Evolutionary conservation across 208 protist species (phyloP).

Genomic region (Leishmania lainsoni): DNA sequence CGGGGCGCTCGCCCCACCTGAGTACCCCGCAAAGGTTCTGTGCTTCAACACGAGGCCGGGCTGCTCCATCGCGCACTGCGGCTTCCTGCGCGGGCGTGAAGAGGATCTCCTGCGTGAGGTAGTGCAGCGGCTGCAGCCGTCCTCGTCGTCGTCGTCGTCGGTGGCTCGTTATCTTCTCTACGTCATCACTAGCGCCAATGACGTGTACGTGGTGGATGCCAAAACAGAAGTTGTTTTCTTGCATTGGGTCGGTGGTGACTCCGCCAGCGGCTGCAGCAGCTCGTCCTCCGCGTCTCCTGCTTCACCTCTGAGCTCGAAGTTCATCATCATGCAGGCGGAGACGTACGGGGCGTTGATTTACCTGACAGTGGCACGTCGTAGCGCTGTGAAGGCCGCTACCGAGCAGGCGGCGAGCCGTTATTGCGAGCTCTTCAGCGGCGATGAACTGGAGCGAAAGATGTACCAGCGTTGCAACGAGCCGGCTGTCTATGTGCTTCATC

Average conservation of each 20-base stretch:
- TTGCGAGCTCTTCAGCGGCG: not conserved
- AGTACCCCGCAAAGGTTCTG: slow-evolving; percentile 31
- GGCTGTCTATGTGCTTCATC: slow-evolving; percentile 35
- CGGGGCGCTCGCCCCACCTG: slow-evolving; percentile 9
- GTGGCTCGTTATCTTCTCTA: slow-evolving; percentile 30
- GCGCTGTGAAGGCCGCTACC: not conserved
- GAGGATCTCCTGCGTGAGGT: slow-evolving; percentile 39
- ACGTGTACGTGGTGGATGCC: slow-evolving; percentile 33
- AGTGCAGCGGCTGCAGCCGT: slow-evolving; percentile 19
- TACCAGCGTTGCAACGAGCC: slow-evolving; percentile 25
- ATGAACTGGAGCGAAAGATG: slow-evolving; percentile 22
- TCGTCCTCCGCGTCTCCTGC: not conserved
- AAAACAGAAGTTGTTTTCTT: slow-evolving; percentile 28
- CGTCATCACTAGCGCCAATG: slow-evolving; percentile 34
- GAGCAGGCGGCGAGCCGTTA: not conserved
- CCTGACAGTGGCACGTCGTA: slow-evolving; percentile 30
- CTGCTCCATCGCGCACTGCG: slow-evolving; percentile 33
- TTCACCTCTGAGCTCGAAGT: slow-evolving; percentile 22
- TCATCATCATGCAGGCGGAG: slow-evolving; percentile 33
- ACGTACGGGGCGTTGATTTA: slow-evolving; percentile 41
- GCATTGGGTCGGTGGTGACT: slow-evolving; percentile 17
- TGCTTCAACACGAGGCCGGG: slow-evolving; percentile 13
- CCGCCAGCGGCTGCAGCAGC: slow-evolving; percentile 10
- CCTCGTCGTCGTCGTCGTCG: not conserved
- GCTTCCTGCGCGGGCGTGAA: slow-evolving; percentile 36